Percentiles rank a stretch among this genome's conserved stretches.
Conservation (phyloP, 352 stramenopile species). For the Aphanomyces astaci region DNA sequence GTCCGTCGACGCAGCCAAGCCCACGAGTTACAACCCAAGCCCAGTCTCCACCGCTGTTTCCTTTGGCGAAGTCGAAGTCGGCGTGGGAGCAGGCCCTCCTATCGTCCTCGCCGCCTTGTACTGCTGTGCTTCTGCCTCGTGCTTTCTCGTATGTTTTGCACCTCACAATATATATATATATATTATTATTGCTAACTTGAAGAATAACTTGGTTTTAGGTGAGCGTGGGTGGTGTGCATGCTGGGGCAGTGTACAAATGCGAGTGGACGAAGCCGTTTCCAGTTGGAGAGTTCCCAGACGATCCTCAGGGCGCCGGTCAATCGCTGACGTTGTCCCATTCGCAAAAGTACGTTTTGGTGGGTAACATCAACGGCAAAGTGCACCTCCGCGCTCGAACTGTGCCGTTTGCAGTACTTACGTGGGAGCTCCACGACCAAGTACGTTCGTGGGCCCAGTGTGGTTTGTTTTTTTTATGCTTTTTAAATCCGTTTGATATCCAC, state of each 20-base stretch:
- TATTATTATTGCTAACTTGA: too few relatives aligned
- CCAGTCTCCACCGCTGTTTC: background rate
- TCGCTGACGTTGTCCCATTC: constrained; percentile 41
- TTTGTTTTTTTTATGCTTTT: too few relatives aligned
- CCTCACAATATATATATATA: background rate
- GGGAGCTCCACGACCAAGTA: constrained; percentile 68
- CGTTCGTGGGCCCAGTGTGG: background rate
- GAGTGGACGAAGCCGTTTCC: background rate
- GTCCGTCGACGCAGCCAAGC: constrained; percentile 5
- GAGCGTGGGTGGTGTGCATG: constrained; percentile 1
- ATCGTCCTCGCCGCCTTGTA: constrained; percentile 11
- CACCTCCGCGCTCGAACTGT: constrained; percentile 45
- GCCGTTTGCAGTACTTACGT: constrained; percentile 59
- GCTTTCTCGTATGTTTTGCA: constrained; percentile 8
- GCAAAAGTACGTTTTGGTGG: constrained; percentile 63
- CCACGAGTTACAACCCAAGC: background rate
- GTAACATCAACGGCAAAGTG: constrained; percentile 72
- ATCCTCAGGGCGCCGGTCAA: background rate
- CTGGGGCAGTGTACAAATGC: constrained; percentile 12
- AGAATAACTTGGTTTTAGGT: background rate
- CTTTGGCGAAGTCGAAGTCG: constrained; percentile 18
- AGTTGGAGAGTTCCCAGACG: constrained; percentile 6
- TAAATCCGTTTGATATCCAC: background rate
- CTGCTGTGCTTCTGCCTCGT: background rate
- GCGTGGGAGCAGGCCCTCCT: background rate